These are phyloP conservation scores for Mollisiaceae sp. DNA, from an alignment of 2,329 filamentous ascomycete species.

Conservation along the genomic window DNA sequence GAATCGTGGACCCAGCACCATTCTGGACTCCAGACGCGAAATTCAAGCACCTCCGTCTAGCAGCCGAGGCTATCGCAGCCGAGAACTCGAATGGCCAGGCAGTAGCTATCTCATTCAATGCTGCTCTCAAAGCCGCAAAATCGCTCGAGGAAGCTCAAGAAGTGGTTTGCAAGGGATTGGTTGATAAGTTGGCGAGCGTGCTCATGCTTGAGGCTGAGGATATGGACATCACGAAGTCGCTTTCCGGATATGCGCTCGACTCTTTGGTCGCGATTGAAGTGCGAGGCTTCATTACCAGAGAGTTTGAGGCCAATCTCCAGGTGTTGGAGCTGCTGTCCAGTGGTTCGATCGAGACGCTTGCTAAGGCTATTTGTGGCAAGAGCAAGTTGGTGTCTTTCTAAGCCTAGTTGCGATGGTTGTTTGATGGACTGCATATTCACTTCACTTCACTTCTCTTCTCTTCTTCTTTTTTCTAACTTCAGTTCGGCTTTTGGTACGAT, in stretches of 20 bases:
- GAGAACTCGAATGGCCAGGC: conserved; percentile 32
- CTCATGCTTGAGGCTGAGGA: conserved; percentile 56
- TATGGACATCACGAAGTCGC: conserved; percentile 51
- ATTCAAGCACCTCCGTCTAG: conserved; percentile 52
- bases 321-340: conserved; percentile 60
- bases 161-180: conserved; percentile 51
- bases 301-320: conserved; percentile 50
- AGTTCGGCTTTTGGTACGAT: not conserved
- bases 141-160: conserved; percentile 52
- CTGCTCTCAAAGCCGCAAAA: conserved; percentile 50
- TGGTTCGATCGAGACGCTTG: conserved; percentile 54
- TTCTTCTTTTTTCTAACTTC: not conserved
- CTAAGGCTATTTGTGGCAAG: conserved; percentile 54
- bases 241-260: conserved; percentile 50
- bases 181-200: conserved; percentile 53
- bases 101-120: conserved; percentile 49
- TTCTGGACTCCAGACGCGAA: conserved; percentile 62
- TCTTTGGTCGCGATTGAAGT: conserved; percentile 43
- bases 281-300: conserved; percentile 46
- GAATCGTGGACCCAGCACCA: conserved; percentile 51
- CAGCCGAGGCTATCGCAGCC: conserved; percentile 45
- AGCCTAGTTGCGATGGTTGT: not conserved
- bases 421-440: not conserved
- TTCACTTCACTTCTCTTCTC: not conserved
- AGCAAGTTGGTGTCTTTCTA: conserved; percentile 33